Conservation (phyloP, 805 yeast genomes). For the Yamadazyma sp. region DNA sequence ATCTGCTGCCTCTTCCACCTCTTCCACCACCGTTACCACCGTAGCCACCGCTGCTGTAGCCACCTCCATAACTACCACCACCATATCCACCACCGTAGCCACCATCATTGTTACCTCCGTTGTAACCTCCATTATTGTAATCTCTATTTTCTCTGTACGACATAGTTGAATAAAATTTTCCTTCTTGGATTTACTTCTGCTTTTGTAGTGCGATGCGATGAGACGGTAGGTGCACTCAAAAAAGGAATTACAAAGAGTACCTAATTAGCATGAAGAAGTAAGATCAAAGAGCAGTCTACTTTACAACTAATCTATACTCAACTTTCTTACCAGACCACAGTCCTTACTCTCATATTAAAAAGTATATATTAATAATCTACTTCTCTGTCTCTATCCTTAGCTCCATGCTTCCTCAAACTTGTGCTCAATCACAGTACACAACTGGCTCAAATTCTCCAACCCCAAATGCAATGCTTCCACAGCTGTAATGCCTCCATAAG, state of each 20-base stretch:
- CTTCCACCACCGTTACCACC: constrained; percentile 36
- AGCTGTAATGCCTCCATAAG: constrained; percentile 83
- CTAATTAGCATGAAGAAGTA: too few species aligned
- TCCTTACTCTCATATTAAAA: too few species aligned
- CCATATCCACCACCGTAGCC: constrained; percentile 36
- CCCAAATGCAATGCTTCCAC: constrained; percentile 93
- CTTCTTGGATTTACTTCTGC: neutral
- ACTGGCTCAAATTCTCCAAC: constrained; percentile 74
- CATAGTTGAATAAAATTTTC: constrained; percentile 5
- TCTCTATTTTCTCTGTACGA: constrained; percentile 17
- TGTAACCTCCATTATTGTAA: constrained; percentile 16
- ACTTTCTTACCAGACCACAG: too few species aligned
- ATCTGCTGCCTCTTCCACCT: constrained; percentile 37
- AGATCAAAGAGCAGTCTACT: neutral
- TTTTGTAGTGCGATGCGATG: constrained; percentile 9
- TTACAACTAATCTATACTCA: too few species aligned
- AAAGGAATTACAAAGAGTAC: too few species aligned
- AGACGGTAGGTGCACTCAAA: constrained; percentile 10
- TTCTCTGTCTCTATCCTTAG: too few species aligned
- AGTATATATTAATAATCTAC: too few species aligned
- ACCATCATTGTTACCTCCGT: constrained; percentile 24
- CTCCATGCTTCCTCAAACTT: constrained; percentile 57
- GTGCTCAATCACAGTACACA: constrained; percentile 82
- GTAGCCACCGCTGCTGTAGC: constrained; percentile 35
- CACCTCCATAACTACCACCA: constrained; percentile 34